Evolutionary conservation across 164 flowering plant genomes (phyloP), one percentile per base, ranked within the genome.

Genomic region (Annona squamosa): DNA sequence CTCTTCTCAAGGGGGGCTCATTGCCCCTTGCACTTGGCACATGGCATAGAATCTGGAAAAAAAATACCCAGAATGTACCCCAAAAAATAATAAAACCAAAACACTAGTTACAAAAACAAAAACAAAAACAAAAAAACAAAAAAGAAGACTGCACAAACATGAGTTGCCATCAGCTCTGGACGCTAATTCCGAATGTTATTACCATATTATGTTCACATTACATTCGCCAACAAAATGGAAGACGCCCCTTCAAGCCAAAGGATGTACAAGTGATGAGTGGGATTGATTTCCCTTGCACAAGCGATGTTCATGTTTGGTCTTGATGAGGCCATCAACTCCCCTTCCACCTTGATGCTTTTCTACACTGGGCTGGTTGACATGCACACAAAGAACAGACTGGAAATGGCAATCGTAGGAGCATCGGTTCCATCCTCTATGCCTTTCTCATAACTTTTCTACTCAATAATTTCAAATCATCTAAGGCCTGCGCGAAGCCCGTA

Each of bases 401-500:
- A 48, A 47, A 46, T 17, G 59, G 62, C 69, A 44, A 26, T 16
- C 9, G n/a, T 37, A 47, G 19, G 57, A 65, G 9, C 63, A 46
- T 17, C 42, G 26, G 52, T 52, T 68, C 46, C 37, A 18, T 48
- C 71, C 37, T 46, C 18, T 9, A 52, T 12, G 12, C 6, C 57
- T 12, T 26, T 69, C 56, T 19, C 16, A 26, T 10, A 16, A 5
- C 41, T 13, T 47, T n/a, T 47, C 16, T 68, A 6, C 43, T 44
- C 16, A 19, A 13, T 44, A 17, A 13, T 69, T 26, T 69, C 13
- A n/a, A 37, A 63, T 13, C n/a, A 19, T 56, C 79, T 85, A 84
- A 71, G 74, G 16, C 75, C 80, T 87, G 71, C 79, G 82, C 46
- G 87, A 72, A 70, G 65, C 78, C 59, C 72, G 76, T n/a, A 69